Conservation (phyloP, 2,329 filamentous ascomycete species). For the Cladosporium sp. region DNA sequence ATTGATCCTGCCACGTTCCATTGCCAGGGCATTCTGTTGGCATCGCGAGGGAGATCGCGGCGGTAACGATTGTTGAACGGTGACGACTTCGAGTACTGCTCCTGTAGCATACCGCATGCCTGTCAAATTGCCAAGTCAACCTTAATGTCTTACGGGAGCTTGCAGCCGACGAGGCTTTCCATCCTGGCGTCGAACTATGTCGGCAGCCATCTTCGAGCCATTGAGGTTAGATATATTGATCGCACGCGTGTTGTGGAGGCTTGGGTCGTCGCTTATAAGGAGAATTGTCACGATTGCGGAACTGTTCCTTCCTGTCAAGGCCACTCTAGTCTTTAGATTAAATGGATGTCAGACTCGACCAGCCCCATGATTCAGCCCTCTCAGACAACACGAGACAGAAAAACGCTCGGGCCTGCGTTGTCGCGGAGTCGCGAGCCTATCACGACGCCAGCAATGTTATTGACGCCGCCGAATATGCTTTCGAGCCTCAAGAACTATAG, state of each 20-base stretch:
- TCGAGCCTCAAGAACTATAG: not conserved
- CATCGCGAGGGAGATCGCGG: not conserved
- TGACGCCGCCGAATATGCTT: not conserved
- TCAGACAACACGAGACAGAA: slow-evolving; percentile 6
- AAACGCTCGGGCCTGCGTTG: slow-evolving; percentile 2
- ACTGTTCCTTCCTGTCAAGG: not conserved
- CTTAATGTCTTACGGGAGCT: slow-evolving; percentile 3
- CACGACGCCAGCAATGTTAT: not conserved
- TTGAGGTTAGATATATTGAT: not conserved
- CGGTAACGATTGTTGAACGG: not conserved
- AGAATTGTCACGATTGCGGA: not conserved
- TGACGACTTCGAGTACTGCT: not conserved
- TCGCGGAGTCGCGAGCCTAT: slow-evolving; percentile 1
- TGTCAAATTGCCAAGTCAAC: not conserved
- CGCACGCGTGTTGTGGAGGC: slow-evolving; percentile 3
- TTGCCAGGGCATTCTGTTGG: not conserved
- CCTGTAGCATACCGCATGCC: not conserved
- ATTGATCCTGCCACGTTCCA: not conserved
- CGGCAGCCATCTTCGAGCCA: not conserved
- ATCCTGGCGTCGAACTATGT: not conserved
- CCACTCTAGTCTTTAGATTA: not conserved
- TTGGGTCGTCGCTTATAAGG: not conserved
- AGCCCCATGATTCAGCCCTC: slow-evolving; percentile 18
- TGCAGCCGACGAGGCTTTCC: not conserved
- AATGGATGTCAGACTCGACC: slow-evolving; percentile 9